Evolutionary conservation across 169 alveolate genomes (phyloP).

Genomic region (Plasmodium falciparum): DNA sequence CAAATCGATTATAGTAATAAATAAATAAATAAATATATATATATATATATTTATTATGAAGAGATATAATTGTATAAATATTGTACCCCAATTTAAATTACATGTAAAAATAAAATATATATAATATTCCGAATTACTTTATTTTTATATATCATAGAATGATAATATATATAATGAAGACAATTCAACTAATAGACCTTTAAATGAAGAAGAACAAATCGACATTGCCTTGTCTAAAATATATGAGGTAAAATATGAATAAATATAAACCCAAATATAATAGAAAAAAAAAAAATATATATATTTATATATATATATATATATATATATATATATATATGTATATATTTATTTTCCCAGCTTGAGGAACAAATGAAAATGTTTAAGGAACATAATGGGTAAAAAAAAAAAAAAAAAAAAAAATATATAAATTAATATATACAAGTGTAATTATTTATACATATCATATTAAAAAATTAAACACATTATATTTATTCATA

Average conservation of each 20-base stretch:
- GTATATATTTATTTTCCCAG: slow-evolving; percentile 2
- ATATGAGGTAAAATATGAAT: slow-evolving; percentile 9
- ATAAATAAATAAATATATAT: slow-evolving; percentile 6
- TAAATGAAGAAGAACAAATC: slow-evolving; percentile 36
- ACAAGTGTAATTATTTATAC: not conserved
- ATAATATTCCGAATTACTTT: too few relatives aligned
- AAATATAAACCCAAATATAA: not conserved
- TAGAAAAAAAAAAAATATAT: too few relatives aligned
- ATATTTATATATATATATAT: not conserved
- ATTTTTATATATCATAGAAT: slow-evolving; percentile 5
- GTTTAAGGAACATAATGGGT: slow-evolving; percentile 42
- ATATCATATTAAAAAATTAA: too few relatives aligned
- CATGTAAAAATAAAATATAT: too few relatives aligned
- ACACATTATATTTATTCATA: too few relatives aligned
- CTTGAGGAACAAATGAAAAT: slow-evolving; percentile 44
- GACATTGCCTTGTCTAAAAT: slow-evolving; percentile 53
- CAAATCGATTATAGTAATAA: slow-evolving; percentile 16
- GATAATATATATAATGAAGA: not conserved
- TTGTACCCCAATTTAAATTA: too few relatives aligned
- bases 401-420: not conserved
- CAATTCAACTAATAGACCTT: slow-evolving; percentile 12
- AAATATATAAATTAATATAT: not conserved
- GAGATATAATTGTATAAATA: too few relatives aligned
- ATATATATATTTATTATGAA: too few relatives aligned
- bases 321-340: not conserved